phyloP scores from a whole-genome alignment of 2,329 filamentous ascomycete species.

The Rachicladosporium sp. region DNA sequence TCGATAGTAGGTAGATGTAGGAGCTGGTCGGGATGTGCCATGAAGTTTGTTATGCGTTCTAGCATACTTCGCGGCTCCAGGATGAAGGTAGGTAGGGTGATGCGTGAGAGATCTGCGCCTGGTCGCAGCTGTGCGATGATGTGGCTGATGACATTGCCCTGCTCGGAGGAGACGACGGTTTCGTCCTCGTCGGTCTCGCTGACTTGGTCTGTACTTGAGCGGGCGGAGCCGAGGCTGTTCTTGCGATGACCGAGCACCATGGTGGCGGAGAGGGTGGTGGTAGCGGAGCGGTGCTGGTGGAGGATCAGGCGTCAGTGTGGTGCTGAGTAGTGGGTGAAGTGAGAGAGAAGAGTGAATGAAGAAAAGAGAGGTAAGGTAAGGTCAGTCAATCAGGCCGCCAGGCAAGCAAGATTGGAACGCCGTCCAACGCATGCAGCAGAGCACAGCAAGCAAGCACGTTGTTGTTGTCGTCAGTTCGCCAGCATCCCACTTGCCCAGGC shows the following conservation, averaged over 20 bases:
- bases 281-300: neutral
- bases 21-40: conserved; percentile 95
- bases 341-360: neutral
- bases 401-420: conserved; percentile 1
- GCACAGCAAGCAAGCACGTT: conserved; percentile 4
- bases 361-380: neutral
- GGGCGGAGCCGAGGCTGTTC: conserved; percentile 29
- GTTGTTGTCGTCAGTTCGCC: no score
- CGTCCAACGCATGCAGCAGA: conserved; percentile 1
- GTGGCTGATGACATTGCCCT: conserved; percentile 92
- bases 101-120: conserved; percentile 85
- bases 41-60: conserved; percentile 98
- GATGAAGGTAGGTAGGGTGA: conserved; percentile 94
- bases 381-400: neutral
- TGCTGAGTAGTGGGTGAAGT: neutral
- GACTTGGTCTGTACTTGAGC: conserved; percentile 31
- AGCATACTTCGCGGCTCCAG: conserved; percentile 96
- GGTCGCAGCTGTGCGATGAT: conserved; percentile 96
- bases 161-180: conserved; percentile 74
- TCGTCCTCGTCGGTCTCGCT: conserved; percentile 41
- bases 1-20: conserved; percentile 78
- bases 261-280: conserved; percentile 6
- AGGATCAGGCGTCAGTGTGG: neutral
- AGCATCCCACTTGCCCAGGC: no score
- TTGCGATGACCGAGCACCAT: conserved; percentile 40